Conservation (phyloP, 2,329 filamentous ascomycete species). For the Colletotrichum sp. region DNA sequence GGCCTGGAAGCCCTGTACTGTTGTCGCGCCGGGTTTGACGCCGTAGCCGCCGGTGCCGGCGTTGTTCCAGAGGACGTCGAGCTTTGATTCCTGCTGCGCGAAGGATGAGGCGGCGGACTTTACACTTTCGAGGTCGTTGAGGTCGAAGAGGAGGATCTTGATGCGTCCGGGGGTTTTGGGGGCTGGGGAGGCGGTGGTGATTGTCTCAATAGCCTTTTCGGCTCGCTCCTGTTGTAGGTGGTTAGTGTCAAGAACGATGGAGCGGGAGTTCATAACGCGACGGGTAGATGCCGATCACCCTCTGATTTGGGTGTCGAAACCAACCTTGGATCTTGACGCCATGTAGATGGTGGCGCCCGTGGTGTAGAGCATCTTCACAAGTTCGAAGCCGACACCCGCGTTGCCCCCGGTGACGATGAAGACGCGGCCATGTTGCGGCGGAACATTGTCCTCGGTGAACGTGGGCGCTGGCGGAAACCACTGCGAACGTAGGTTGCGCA, state of each 20-base stretch:
- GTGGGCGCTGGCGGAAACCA: neutral
- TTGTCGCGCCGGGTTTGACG: neutral
- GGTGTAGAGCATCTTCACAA: neutral
- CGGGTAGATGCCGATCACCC: neutral
- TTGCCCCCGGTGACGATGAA: neutral
- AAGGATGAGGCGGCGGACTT: neutral
- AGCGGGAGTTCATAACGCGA: neutral
- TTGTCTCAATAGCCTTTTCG: neutral
- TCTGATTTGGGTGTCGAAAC: neutral
- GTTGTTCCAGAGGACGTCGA: neutral
- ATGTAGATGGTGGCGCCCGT: neutral
- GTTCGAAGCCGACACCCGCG: neutral
- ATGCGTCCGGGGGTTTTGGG: neutral
- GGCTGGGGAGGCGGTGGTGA: neutral
- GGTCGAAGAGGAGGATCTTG: neutral
- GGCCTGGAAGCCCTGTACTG: neutral
- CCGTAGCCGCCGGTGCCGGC: neutral
- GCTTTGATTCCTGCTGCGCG: neutral
- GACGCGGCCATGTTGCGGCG: neutral
- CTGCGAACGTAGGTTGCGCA: neutral
- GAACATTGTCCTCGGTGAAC: neutral
- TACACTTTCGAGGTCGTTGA: neutral
- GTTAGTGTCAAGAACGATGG: neutral
- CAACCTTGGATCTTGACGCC: neutral
- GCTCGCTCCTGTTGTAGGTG: neutral